These are phyloP conservation scores for Fusarium brachygibbosum DNA, from an alignment of 2,329 filamentous ascomycete species.

Conservation along the genomic window DNA sequence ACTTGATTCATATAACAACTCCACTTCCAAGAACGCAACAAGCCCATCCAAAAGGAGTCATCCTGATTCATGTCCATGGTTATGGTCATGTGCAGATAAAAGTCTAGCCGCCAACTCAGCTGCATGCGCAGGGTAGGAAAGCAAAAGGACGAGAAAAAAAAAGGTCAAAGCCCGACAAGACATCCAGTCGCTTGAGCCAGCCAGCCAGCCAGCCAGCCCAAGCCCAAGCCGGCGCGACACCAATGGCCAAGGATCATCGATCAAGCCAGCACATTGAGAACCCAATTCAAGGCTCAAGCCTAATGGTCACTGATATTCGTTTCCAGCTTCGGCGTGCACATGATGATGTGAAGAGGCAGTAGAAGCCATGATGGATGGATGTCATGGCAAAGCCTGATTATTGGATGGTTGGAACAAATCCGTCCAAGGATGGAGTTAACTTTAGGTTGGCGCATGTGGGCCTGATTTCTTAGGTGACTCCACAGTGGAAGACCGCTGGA, in stretches of 20 bases:
- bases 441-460: constrained; percentile 18
- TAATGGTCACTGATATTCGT: constrained; percentile 1
- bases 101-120: constrained; percentile 33
- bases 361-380: constrained; percentile 26
- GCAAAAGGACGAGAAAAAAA: constrained; percentile 1
- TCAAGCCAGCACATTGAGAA: constrained; percentile 18
- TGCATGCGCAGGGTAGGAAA: constrained; percentile 30
- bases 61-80: constrained; percentile 12
- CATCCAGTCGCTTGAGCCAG: constrained; percentile 4
- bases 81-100: constrained; percentile 38
- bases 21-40: constrained; percentile 27
- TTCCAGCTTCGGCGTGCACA: constrained; percentile 19
- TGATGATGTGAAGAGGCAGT: constrained; percentile 25
- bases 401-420: constrained; percentile 11
- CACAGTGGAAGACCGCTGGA: constrained; percentile 5
- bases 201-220: constrained; percentile 35
- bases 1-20: constrained; percentile 8
- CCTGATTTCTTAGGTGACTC: constrained; percentile 9
- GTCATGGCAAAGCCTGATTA: constrained; percentile 1
- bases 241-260: constrained; percentile 31
- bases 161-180: constrained; percentile 4
- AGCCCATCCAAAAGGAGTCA: constrained; percentile 20
- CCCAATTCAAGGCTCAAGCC: not conserved
- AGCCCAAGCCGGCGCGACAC: constrained; percentile 26
- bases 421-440: constrained; percentile 13